phyloP scores from a whole-genome alignment of 257 asterid genomes.

The Solanum lycopersicoides region DNA sequence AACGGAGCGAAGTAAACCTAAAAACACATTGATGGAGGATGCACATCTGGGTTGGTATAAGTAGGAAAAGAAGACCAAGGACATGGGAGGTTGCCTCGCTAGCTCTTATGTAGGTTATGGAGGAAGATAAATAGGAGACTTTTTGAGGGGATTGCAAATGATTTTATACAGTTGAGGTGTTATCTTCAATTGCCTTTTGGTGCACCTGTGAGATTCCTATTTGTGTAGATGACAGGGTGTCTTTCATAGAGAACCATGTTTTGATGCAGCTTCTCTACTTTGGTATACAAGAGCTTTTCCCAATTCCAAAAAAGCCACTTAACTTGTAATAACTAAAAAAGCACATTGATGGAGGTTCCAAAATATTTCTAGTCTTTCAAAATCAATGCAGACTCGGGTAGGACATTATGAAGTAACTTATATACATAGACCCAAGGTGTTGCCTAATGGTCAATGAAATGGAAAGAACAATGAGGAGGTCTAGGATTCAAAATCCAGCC shows the following conservation, averaged over 20 bases:
- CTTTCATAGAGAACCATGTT: neutral
- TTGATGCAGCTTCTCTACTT: neutral
- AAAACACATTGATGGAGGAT: neutral
- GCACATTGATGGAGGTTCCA: neutral
- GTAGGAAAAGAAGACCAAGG: neutral
- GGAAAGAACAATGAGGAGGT: neutral
- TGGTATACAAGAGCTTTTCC: neutral
- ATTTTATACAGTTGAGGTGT: neutral
- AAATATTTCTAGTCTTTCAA: neutral
- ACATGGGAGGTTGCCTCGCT: neutral
- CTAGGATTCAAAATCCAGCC: neutral
- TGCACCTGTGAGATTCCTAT: neutral
- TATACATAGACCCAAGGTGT: neutral
- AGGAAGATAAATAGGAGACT: neutral
- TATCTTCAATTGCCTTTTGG: neutral
- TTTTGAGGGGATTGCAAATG: neutral
- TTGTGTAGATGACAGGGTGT: neutral
- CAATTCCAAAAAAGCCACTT: neutral
- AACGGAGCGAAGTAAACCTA: neutral
- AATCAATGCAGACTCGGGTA: neutral
- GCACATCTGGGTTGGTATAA: neutral
- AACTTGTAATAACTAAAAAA: neutral
- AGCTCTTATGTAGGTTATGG: neutral
- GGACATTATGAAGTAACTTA: neutral
- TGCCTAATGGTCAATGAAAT: neutral